Evolutionary conservation across 2,329 filamentous ascomycete species (phyloP).

Genomic region (Neoascochyta sp.): DNA sequence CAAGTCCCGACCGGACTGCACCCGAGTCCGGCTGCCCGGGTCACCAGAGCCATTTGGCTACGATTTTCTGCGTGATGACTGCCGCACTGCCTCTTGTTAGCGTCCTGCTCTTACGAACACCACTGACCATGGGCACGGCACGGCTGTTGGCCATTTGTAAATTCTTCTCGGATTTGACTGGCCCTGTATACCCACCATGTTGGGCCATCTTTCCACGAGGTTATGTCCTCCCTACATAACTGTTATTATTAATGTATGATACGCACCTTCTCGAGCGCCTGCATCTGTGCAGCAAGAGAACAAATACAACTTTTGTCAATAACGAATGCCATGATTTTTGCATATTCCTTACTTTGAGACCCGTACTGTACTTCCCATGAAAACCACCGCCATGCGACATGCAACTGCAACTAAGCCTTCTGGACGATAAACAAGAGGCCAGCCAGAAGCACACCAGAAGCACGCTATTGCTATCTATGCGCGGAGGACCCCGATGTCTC

Average conservation of each 20-base stretch:
- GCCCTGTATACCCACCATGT: conserved; percentile 22
- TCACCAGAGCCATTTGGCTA: conserved; percentile 36
- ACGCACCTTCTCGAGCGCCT: conserved; percentile 28
- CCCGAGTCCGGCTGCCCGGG: conserved; percentile 15
- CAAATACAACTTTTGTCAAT: conserved; percentile 33
- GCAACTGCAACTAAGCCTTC: too few relatives aligned
- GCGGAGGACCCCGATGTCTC: conserved; percentile 15
- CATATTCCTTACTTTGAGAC: background rate
- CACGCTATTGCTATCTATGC: too few relatives aligned
- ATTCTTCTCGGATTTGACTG: conserved; percentile 37
- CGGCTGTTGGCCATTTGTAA: conserved; percentile 30
- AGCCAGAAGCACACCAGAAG: too few relatives aligned
- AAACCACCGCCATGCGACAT: too few relatives aligned
- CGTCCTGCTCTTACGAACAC: too few relatives aligned
- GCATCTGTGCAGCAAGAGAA: conserved; percentile 29
- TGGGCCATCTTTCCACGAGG: conserved; percentile 30
- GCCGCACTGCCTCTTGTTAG: conserved; percentile 24
- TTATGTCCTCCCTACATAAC: conserved; percentile 41
- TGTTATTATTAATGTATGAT: conserved; percentile 45
- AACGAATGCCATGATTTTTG: conserved; percentile 1
- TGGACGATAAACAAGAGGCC: too few relatives aligned
- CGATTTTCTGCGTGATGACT: conserved; percentile 36
- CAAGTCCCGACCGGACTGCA: conserved; percentile 17
- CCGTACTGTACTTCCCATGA: too few relatives aligned
- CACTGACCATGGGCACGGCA: conserved; percentile 15